Evolutionary conservation across 345 rosid species (phyloP), one percentile per base, ranked within the genome.

Genomic region (Ceriops tagal): DNA sequence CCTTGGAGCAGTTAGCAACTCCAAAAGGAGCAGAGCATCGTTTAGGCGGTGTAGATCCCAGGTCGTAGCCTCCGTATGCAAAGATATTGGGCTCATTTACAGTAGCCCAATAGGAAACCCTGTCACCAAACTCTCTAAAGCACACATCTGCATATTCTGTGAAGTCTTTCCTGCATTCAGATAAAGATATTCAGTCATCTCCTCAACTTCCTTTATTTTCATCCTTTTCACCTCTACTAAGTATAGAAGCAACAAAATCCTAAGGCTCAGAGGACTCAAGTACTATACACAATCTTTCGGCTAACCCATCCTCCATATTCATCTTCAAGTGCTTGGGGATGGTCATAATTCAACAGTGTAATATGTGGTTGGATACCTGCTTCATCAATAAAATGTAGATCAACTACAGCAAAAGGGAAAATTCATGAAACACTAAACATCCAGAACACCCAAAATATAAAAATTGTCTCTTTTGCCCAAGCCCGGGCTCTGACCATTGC

Each of bases 271-370:
- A 67, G 47, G 31, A 22, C 16, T 18, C 34, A 15, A 66, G 58
- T 30, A 15, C 1, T 34, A 22, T 89, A 88, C 92, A 87, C 80
- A 34, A 82, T 81, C 57, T 61, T 83, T 70, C 61, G 67, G 71
- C 76, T 82, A 65, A 87, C 8, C 91, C 92, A 91, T 79, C 92
- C 89, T 61, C 85, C 89, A 75, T 87, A 89, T 68, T 87, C 91
- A 30, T 87, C 92, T 78, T 91, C 89, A 19, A 91, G 79, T 15
- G 66, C 80, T 62, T 83, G 97, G 16, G 91, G 97, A 68, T 77
- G 85, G 78, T 91, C 92, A 58, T 53, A 78, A 70, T 91, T 69
- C 72, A 64, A 64, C 37, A 91, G 69, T n/a, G 88, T 82, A 64
- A 72, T 88, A 53, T 88, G 87, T 39, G 91, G 89, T 59, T 87